Base-by-base conservation (phyloP, 2,329 filamentous ascomycete species). In the Alternaria sp. region DNA sequence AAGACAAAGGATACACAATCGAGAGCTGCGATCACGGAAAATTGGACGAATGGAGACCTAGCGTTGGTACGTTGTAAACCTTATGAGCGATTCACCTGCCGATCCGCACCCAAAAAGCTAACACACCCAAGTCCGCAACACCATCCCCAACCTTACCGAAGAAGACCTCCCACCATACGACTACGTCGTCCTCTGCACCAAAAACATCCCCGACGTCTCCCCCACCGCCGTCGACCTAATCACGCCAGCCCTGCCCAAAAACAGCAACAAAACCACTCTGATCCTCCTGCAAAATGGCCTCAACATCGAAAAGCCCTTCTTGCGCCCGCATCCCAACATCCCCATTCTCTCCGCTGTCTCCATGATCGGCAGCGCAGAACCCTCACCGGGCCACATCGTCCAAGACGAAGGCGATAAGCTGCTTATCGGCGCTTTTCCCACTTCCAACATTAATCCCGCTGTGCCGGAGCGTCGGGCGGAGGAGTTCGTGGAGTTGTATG, bases 261-360 rank as follows among this genome's bases (percentile, higher is more conserved):
- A 66, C n/a, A 78, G 77, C 1, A 81, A 80, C 2, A 77, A 83
- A 23, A 88, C 87, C 0, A 81, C 81, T 26, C 85, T 90, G 47
- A 80, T 89, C 0, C 81, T 90, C 7, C 78, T 88, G 6, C 88
- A 90, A 65, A 90, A 90, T 69, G 88, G 88, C 0, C 76, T 90
- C n/a, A 88, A 89, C 68, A 89, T 90, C 64, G 86, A 90, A 66
- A 83, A 81, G 45, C 86, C 87, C 0, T 71, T 89, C 19, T 71
- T 86, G 17, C 59, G 71, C 1, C 74, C 77, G 1, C 88, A 88
- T 68, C 86, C 87, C 0, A 61, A 72, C 4, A 89, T 87, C 62
- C 73, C 83, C 0, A 69, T 88, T 7, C 78, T 90, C 2, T 86
- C 83, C 4, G 85, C 86, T 5, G 81, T 89, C 9, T 83, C 82